Base-by-base conservation (phyloP, 345 rosid genomes). In the Camelina sativa region DNA sequence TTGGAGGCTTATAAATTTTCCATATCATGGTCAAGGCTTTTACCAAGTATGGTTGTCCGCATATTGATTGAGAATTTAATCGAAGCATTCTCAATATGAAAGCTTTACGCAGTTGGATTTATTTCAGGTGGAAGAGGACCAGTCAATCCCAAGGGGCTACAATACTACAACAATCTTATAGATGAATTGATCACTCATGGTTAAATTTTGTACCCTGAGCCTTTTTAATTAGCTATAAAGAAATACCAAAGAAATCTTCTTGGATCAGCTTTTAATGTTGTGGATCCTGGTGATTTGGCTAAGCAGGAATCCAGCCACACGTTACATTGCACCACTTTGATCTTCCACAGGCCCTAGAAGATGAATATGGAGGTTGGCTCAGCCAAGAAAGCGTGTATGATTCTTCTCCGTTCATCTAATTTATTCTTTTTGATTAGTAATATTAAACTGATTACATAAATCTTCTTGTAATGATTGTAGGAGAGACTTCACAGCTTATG, bases 1-100 rank as follows among this genome's bases (percentile, higher is more conserved):
- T 74, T 89, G 43, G 89, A 86, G 41, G 92, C 91, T 70, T 91
- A 86, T 61, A 85, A 88, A 76, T 89, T 87, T 78, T 91, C 92
- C 66, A 89, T 89, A 69, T 89, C 97, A 13, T 89, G 90, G 92
- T 84, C 95, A 19, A 87, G 95, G 69, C 92, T 91, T 52, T 84
- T 89, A 53, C 97, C 90, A 20, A 67, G 97, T 89, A 85, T 5
- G 82, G 15, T 17, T 69, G 13, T 43, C 25, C 44, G 16, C 25
- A 0, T n/a, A 19, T 35, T 15, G 30, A 38, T 60, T 19, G 5
- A 16, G 56, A 59, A 43, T 59, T 50, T 6, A 48, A 11, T 16
- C 55, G 25, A 50, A 19, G 2, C 43, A 25, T 11, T 50, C 11
- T 65, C 68, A 28, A 65, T 47, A 25, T 57, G 16, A 16, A 75